A percentile compares a stretch with the other conserved stretches of the same genome.
These are phyloP conservation scores for Iris macrosiphon DNA, from an alignment of 106 monocot species.

Conservation along the genomic window DNA sequence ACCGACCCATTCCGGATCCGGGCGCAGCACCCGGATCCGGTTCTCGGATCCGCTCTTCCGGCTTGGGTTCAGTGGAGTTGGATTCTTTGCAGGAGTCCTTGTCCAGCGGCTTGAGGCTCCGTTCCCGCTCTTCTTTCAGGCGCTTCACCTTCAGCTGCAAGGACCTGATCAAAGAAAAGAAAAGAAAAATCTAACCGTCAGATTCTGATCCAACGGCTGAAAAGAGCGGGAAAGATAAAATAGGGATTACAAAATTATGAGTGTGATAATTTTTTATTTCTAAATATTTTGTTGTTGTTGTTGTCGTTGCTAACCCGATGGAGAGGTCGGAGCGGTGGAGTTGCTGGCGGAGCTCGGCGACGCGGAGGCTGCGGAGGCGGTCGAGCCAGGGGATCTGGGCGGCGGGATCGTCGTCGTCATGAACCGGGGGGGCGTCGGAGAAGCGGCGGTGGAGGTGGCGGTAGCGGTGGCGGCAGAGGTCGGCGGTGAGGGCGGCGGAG, in stretches of 20 bases:
- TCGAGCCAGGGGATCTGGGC: constrained; percentile 50
- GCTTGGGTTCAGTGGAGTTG: constrained; percentile 43
- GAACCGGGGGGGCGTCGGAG: constrained; percentile 13
- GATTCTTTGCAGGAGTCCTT: constrained; percentile 52
- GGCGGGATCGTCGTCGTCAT: background rate
- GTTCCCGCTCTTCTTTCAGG: constrained; percentile 49
- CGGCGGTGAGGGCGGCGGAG: constrained; percentile 33
- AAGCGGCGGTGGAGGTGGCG: constrained; percentile 55
- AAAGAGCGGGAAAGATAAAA: constrained; percentile 1
- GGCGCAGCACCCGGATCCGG: constrained; percentile 8
- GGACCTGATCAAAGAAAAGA: constrained; percentile 38
- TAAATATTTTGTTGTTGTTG: too few relatives aligned
- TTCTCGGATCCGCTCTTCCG: background rate
- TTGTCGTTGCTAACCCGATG: too few relatives aligned
- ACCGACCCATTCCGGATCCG: background rate
- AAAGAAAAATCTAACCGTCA: constrained; percentile 17
- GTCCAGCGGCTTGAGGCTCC: constrained; percentile 9
- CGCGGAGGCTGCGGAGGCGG: constrained; percentile 78
- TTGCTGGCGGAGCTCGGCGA: constrained; percentile 89
- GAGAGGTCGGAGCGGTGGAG: constrained; percentile 68
- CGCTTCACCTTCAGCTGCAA: constrained; percentile 51
- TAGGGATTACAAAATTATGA: background rate
- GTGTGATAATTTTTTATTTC: background rate
- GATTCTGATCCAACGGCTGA: constrained; percentile 44
- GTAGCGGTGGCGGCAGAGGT: constrained; percentile 43